Evolutionary conservation across 23 red algal species (phyloP), one percentile per base, ranked within the genome.

Genomic region (Gracilaria domingensis): DNA sequence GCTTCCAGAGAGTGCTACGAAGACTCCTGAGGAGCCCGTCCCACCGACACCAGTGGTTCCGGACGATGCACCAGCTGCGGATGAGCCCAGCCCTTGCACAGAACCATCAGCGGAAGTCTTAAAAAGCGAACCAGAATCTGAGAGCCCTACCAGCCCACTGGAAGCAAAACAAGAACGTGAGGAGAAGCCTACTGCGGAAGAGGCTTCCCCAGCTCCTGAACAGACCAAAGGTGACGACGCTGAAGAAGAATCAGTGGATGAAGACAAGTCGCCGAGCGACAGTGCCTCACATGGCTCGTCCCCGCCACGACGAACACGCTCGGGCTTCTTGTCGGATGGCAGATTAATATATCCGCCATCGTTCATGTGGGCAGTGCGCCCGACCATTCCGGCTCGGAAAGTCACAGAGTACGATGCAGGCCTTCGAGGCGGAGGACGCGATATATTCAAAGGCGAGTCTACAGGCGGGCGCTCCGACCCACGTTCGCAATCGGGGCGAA

Each of bases 371-470:
- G 54, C 51, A 50, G 53, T 90, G 53, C 87, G 71, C 0, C 26
- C 25, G 29, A 66, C 28, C 13, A n/a, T 77, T n/a, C 76, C 37
- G 49, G 37, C 74, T 14, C 21, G 74, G 23, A 90, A 80, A 39
- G 16, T 17, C 34, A 47, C 37, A 6, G 71, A 80, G 20, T 80
- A 67, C 53, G 47, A 56, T 16, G 38, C 33, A 29, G 60, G 55
- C 45, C 38, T 90, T 33, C 47, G 50, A 23, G 40, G 40, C 14
- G 49, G 47, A n/a, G 74, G 72, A 8, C 72, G 42, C 21, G 72
- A 80, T 36, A 90, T 90, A 9, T 62, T 77, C 59, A 90, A 90
- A 36, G 76, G 74, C 29, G 61, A 75, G 23, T 61, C 67, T 12
- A 2, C 67, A 28, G 37, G 71, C 4, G 59, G 34, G 9, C 73